Evolutionary conservation across 371 early-diverging fungal genomes (phyloP).

Genomic region (Dinochytrium kinnereticum): DNA sequence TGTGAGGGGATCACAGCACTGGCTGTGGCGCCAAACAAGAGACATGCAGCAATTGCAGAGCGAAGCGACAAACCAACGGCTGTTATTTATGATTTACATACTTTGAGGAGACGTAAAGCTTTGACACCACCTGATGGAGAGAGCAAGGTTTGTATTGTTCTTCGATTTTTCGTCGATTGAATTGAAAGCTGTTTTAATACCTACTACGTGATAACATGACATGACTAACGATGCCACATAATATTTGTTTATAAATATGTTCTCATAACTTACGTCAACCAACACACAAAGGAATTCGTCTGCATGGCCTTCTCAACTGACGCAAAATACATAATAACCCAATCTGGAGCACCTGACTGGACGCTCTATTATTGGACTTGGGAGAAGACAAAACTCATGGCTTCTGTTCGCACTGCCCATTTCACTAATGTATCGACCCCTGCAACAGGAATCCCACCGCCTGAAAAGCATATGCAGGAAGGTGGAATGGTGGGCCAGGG

Average conservation of each 20-base stretch:
- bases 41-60: slow-evolving; percentile 59
- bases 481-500: background rate
- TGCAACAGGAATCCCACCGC: background rate
- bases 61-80: slow-evolving; percentile 38
- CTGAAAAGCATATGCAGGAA: background rate
- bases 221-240: background rate
- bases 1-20: slow-evolving; percentile 55
- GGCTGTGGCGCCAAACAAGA: slow-evolving; percentile 49
- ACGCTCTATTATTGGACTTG: slow-evolving; percentile 58
- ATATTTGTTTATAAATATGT: too few species aligned
- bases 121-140: slow-evolving; percentile 44
- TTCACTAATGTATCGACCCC: too few species aligned
- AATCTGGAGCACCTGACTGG: slow-evolving; percentile 55
- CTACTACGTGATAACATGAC: background rate
- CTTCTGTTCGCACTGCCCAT: slow-evolving; percentile 42
- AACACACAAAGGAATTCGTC: slow-evolving; percentile 50
- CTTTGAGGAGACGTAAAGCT: slow-evolving; percentile 50
- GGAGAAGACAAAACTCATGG: slow-evolving; percentile 58
- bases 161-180: background rate
- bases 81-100: slow-evolving; percentile 50
- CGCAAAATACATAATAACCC: slow-evolving; percentile 53
- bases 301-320: slow-evolving; percentile 55
- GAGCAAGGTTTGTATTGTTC: slow-evolving; percentile 39
- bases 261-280: too few species aligned
- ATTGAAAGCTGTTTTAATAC: too few species aligned